Conservation (phyloP, 331 rosid genomes). For the Acacia concinna region DNA sequence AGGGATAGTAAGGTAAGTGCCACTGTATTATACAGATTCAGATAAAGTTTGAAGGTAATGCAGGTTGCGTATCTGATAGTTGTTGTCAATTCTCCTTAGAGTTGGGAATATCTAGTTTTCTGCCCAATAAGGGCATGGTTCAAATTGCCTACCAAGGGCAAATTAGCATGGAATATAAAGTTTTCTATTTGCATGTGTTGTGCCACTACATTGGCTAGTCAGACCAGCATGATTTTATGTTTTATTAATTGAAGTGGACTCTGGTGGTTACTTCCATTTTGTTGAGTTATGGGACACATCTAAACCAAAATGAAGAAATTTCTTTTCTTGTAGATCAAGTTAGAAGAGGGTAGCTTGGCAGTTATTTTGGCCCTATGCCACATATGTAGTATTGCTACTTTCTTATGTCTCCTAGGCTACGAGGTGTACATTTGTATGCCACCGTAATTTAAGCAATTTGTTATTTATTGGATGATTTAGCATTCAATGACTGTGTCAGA, state of each 20-base stretch:
- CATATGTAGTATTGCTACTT: not conserved
- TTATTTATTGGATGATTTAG: not conserved
- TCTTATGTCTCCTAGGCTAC: not conserved
- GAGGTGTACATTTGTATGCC: not conserved
- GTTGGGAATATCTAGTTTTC: not conserved
- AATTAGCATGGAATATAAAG: not conserved
- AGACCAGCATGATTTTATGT: not conserved
- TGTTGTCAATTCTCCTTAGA: not conserved
- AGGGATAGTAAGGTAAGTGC: not conserved
- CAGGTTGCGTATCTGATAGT: not conserved
- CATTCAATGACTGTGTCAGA: not conserved
- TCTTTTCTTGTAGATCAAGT: not conserved
- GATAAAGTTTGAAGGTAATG: not conserved
- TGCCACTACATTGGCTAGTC: not conserved
- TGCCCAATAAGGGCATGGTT: too few relatives aligned
- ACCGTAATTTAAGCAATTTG: not conserved
- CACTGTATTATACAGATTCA: not conserved
- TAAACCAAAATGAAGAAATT: not conserved
- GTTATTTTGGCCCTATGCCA: not conserved
- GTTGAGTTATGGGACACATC: not conserved
- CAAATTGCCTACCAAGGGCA: too few relatives aligned
- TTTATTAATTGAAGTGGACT: not conserved
- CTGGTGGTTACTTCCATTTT: not conserved
- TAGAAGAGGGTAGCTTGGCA: not conserved
- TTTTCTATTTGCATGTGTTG: not conserved